A percentile compares a stretch with the other conserved stretches of the same genome.
phyloP scores from a whole-genome alignment of 345 rosid species.

The Citrus inodora region DNA sequence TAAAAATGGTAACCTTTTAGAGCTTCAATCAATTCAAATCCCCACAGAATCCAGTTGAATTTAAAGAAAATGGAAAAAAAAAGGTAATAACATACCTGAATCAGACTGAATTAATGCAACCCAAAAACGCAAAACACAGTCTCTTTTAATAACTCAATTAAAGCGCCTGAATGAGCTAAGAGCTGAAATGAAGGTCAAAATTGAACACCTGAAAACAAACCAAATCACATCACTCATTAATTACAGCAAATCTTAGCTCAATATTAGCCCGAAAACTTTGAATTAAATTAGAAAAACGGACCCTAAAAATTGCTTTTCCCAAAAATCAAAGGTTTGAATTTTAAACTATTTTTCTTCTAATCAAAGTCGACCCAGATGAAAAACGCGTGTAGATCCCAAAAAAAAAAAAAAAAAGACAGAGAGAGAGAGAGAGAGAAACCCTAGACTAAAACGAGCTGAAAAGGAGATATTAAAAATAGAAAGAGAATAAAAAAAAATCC shows the following conservation, averaged over 20 bases:
- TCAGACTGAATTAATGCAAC: slow-evolving; percentile 23
- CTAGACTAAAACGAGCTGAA: background rate
- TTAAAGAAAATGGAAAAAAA: background rate
- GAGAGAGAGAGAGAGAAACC: background rate
- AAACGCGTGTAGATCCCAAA: background rate
- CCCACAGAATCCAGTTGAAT: background rate
- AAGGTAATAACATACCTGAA: slow-evolving; percentile 30
- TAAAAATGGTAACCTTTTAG: slow-evolving; percentile 11
- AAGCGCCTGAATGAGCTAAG: slow-evolving; percentile 32
- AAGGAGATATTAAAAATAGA: background rate
- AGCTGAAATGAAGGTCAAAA: slow-evolving; percentile 28
- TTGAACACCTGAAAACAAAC: slow-evolving; percentile 34
- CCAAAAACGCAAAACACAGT: background rate
- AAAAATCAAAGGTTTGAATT: background rate
- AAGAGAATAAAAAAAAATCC: background rate
- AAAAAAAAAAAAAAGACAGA: background rate
- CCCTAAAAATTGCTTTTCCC: slow-evolving; percentile 13
- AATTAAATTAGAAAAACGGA: background rate
- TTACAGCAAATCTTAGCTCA: background rate
- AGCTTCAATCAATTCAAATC: slow-evolving; percentile 11
- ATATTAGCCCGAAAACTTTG: background rate
- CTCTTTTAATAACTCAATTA: slow-evolving; percentile 18
- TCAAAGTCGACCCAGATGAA: background rate
- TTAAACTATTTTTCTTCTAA: background rate
- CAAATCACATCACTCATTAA: background rate